Conservation (phyloP, 371 early-diverging fungal species). For the Mucor irregularis region DNA sequence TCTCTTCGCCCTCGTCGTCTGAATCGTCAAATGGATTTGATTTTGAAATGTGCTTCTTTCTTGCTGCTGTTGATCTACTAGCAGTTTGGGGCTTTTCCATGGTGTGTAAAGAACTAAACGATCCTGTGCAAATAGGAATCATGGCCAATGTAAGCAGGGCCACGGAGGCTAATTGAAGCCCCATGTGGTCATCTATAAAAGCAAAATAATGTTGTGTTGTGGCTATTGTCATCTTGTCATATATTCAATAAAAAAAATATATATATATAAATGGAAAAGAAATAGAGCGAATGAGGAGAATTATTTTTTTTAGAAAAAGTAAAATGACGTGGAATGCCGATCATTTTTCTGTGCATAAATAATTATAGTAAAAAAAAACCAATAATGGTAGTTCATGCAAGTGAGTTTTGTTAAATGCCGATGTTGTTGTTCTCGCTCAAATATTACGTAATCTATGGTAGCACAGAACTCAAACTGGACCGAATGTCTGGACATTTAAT, state of each 20-base stretch:
- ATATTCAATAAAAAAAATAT: neutral
- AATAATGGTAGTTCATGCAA: too few species aligned
- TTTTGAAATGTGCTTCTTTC: neutral
- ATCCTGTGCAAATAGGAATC: constrained; percentile 16
- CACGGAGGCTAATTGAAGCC: constrained; percentile 16
- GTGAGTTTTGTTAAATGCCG: too few species aligned
- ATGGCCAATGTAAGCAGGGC: constrained; percentile 16
- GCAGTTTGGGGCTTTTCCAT: neutral
- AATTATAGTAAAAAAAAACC: too few species aligned
- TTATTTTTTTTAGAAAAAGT: too few species aligned
- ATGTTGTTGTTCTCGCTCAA: too few species aligned
- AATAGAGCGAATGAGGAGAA: too few species aligned
- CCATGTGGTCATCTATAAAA: constrained; percentile 10
- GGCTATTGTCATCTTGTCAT: neutral
- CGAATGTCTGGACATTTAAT: too few species aligned
- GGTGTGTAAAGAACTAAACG: constrained; percentile 14
- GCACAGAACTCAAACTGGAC: too few species aligned
- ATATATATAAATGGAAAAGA: neutral
- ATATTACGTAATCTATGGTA: too few species aligned
- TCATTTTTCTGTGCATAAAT: too few species aligned
- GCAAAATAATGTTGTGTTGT: constrained; percentile 2
- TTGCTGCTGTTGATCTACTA: neutral
- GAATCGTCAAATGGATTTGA: neutral
- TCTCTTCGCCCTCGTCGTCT: constrained; percentile 4
- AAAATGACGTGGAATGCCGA: too few species aligned